phyloP scores from a whole-genome alignment of 1,139 yeast genomes.

The Kodamaea sp. region DNA sequence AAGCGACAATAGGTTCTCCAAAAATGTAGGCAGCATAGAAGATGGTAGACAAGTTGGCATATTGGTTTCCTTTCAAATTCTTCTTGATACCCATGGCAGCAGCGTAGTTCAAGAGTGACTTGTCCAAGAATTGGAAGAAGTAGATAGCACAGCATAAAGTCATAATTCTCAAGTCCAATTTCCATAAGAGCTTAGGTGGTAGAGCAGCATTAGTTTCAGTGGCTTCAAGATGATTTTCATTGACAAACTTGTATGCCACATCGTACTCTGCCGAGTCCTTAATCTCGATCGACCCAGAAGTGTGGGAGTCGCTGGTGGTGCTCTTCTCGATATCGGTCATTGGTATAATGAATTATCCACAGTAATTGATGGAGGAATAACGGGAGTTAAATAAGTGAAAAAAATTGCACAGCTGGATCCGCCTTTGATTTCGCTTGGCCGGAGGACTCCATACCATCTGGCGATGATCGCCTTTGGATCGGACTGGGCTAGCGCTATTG shows the following conservation, averaged over 20 bases:
- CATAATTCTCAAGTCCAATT: slow-evolving; percentile 32
- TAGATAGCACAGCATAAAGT: slow-evolving; percentile 41
- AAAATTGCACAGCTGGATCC: too few species aligned
- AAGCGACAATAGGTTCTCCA: slow-evolving; percentile 46
- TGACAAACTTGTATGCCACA: slow-evolving; percentile 10
- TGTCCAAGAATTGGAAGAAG: slow-evolving; percentile 48
- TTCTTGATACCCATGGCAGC: slow-evolving; percentile 53
- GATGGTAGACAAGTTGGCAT: slow-evolving; percentile 44
- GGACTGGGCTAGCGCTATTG: too few species aligned
- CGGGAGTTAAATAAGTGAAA: too few species aligned
- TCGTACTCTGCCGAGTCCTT: slow-evolving; percentile 8
- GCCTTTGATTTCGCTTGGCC: too few species aligned
- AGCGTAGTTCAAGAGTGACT: slow-evolving; percentile 45
- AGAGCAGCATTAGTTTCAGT: slow-evolving; percentile 1
- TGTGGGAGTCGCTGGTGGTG: background rate
- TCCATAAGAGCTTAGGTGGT: slow-evolving; percentile 12
- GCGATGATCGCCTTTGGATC: too few species aligned
- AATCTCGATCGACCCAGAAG: slow-evolving; percentile 1
- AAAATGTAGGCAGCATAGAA: slow-evolving; percentile 48
- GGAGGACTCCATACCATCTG: too few species aligned
- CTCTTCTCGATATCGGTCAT: slow-evolving; percentile 1
- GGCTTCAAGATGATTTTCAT: slow-evolving; percentile 1
- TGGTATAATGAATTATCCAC: background rate
- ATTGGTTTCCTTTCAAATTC: slow-evolving; percentile 36
- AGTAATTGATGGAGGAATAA: background rate